phyloP scores from a whole-genome alignment of 805 yeast genomes.

The Metschnikowia lunata region DNA sequence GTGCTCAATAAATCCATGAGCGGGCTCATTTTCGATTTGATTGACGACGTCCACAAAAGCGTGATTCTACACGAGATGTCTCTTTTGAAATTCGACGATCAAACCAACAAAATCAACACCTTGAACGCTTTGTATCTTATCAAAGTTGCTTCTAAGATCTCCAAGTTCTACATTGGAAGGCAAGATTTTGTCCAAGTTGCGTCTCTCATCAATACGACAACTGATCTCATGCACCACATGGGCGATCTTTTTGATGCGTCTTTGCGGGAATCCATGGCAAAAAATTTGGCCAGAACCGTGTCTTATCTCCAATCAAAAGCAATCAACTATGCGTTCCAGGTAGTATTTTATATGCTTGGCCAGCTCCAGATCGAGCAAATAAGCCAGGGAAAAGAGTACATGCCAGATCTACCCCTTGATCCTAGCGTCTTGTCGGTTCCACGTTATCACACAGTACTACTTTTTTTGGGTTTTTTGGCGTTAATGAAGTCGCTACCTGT shows the following conservation, averaged over 20 bases:
- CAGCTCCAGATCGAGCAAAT: slow-evolving; percentile 22
- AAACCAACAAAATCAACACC: slow-evolving; percentile 6
- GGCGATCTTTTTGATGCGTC: slow-evolving; percentile 46
- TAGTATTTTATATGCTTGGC: slow-evolving; percentile 29
- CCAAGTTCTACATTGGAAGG: slow-evolving; percentile 19
- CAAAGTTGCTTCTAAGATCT: slow-evolving; percentile 36
- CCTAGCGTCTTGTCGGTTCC: slow-evolving; percentile 35
- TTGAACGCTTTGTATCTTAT: slow-evolving; percentile 26
- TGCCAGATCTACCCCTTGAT: slow-evolving; percentile 17
- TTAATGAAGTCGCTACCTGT: slow-evolving; percentile 26
- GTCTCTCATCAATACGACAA: slow-evolving; percentile 44
- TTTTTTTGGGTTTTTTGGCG: slow-evolving; percentile 47
- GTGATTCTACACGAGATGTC: slow-evolving; percentile 8
- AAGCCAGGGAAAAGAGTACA: background rate
- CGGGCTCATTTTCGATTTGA: slow-evolving; percentile 1
- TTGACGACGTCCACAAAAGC: slow-evolving; percentile 2
- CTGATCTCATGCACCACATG: slow-evolving; percentile 30
- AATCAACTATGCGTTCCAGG: slow-evolving; percentile 39
- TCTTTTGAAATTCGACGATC: background rate
- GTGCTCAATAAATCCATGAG: slow-evolving; percentile 25
- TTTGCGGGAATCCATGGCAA: slow-evolving; percentile 63
- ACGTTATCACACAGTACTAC: slow-evolving; percentile 54
- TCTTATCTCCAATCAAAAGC: slow-evolving; percentile 30
- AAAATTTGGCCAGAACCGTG: slow-evolving; percentile 52
- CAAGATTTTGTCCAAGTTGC: slow-evolving; percentile 41